phyloP scores from a whole-genome alignment of 225 moss, liverwort and hornwort genomes.

The Rhytidiadelphus loreus region DNA sequence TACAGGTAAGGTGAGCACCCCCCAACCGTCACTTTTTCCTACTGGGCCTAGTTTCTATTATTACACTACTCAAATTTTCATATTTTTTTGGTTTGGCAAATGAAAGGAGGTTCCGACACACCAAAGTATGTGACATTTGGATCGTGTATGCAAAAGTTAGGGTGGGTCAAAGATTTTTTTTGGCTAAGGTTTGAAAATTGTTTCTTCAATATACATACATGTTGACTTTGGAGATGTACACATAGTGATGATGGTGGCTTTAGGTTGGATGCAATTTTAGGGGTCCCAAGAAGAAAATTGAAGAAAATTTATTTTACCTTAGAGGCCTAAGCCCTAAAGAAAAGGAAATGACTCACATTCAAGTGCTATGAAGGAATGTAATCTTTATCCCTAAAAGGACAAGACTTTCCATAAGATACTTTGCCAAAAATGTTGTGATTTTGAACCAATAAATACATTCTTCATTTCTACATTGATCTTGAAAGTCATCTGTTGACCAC shows the following conservation, averaged over 20 bases:
- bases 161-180: too few relatives aligned
- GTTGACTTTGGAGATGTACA: neutral
- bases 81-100: neutral
- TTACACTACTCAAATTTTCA: neutral
- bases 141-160: neutral
- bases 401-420: neutral
- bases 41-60: neutral
- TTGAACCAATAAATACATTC: neutral
- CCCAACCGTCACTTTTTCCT: neutral
- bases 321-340: rapidly evolving
- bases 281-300: too few relatives aligned
- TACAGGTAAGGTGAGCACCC: neutral
- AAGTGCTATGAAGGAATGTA: neutral
- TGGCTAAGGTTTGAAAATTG: rapidly evolving
- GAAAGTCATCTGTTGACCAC: neutral
- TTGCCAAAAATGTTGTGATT: neutral
- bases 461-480: neutral
- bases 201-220: rapidly evolving
- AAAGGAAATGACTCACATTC: neutral
- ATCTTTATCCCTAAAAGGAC: rapidly evolving
- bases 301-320: rapidly evolving
- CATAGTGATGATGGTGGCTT: neutral
- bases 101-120: rapidly evolving
- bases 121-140: neutral
- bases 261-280: neutral